These are phyloP conservation scores for Darksidea phi DNA, from an alignment of 495 filamentous ascomycete species.

Conservation along the genomic window DNA sequence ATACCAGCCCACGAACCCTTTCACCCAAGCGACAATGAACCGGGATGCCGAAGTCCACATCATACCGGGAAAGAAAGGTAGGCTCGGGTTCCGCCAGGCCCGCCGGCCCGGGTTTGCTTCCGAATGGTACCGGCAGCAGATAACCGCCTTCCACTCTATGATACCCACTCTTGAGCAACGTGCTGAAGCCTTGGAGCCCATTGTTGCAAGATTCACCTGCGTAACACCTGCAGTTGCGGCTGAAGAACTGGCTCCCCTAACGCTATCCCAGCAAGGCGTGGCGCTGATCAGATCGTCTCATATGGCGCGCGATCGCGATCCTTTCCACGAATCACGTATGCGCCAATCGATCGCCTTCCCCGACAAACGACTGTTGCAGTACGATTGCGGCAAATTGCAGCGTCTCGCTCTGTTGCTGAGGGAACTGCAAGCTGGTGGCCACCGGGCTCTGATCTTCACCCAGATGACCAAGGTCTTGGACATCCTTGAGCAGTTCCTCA, in stretches of 20 bases:
- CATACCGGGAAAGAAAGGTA: conserved; percentile 26
- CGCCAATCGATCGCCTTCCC: conserved; percentile 94
- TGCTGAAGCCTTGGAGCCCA: conserved; percentile 64
- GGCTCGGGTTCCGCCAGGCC: conserved; percentile 56
- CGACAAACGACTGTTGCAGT: conserved; percentile 90
- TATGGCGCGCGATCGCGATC: conserved; percentile 66
- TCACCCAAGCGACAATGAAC: neutral
- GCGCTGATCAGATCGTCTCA: conserved; percentile 21
- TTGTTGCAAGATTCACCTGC: conserved; percentile 84
- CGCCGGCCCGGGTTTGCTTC: conserved; percentile 54
- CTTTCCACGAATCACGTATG: conserved; percentile 92
- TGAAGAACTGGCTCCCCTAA: conserved; percentile 58
- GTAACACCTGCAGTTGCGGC: conserved; percentile 86
- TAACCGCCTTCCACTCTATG: conserved; percentile 66
- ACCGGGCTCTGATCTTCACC: conserved; percentile 95
- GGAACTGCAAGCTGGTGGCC: conserved; percentile 81
- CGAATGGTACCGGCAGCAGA: conserved; percentile 72
- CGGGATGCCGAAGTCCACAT: neutral
- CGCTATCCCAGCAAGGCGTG: conserved; percentile 44
- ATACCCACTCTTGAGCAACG: conserved; percentile 72
- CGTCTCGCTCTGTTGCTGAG: conserved; percentile 83
- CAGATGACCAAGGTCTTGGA: conserved; percentile 99
- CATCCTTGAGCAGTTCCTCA: conserved; percentile 95
- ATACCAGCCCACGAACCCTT: neutral
- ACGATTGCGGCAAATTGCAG: conserved; percentile 97